These are phyloP conservation scores for Fagopyrum esculentum DNA, from an alignment of 148 eudicot species.

Conservation along the genomic window DNA sequence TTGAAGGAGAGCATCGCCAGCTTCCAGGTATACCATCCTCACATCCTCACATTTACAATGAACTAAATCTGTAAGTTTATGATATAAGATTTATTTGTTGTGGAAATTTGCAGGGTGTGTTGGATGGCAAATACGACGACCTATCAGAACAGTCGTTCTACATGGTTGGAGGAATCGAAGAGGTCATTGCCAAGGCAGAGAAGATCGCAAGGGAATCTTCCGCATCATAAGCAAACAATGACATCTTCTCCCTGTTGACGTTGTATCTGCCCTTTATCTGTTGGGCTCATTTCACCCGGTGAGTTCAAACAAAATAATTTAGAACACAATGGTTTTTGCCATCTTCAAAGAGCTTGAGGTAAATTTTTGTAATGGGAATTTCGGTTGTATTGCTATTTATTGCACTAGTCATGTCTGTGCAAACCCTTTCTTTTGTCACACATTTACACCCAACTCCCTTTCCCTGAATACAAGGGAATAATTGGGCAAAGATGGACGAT, in stretches of 20 bases:
- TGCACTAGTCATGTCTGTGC: neutral
- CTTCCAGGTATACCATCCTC: slow-evolving; percentile 60
- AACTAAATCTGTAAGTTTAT: neutral
- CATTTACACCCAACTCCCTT: neutral
- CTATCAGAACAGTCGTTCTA: slow-evolving; percentile 91
- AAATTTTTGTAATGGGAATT: neutral
- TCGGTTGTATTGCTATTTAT: neutral
- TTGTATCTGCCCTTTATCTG: neutral
- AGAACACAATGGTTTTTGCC: neutral
- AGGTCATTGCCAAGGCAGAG: slow-evolving; percentile 95
- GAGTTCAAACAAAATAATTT: neutral
- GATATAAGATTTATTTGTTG: neutral
- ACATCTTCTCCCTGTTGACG: neutral
- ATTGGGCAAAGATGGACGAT: neutral
- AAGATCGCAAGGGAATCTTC: slow-evolving; percentile 87
- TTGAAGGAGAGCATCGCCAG: slow-evolving; percentile 83
- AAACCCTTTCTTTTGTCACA: neutral
- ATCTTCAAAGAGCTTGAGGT: neutral
- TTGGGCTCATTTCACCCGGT: neutral
- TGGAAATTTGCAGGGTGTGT: slow-evolving; percentile 55
- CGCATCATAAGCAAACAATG: slow-evolving; percentile 38
- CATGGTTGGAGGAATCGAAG: slow-evolving; percentile 99
- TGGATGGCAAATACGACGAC: slow-evolving; percentile 96
- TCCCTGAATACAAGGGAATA: neutral
- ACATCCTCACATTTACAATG: neutral